Evolutionary conservation across 2,329 filamentous ascomycete genomes (phyloP).

Genomic region (Fusarium pseudocircinatum): DNA sequence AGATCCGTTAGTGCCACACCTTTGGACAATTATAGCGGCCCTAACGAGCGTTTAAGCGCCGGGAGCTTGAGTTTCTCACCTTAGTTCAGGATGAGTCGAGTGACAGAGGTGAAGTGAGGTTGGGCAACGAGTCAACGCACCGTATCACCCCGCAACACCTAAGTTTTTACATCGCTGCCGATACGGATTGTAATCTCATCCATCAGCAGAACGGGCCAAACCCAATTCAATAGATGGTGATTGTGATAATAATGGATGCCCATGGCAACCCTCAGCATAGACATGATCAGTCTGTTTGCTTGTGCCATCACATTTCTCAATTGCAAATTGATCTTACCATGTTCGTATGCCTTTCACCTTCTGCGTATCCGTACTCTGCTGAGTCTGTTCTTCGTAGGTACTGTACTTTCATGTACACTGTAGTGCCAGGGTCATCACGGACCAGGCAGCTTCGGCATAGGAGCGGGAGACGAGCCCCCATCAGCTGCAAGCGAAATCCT

Average conservation of each 20-base stretch:
- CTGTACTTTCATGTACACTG: constrained; percentile 4
- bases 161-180: neutral
- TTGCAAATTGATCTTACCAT: neutral
- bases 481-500: constrained; percentile 29
- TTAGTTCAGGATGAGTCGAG: constrained; percentile 1
- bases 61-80: constrained; percentile 39
- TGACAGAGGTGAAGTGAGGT: constrained; percentile 7
- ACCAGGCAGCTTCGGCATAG: constrained; percentile 29
- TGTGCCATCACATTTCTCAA: constrained; percentile 17
- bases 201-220: neutral
- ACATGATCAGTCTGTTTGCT: constrained; percentile 19
- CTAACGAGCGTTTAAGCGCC: constrained; percentile 42
- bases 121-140: constrained; percentile 14
- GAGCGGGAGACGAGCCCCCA: constrained; percentile 23
- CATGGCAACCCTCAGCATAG: constrained; percentile 19
- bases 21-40: constrained; percentile 45
- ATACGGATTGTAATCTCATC: constrained; percentile 13
- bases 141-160: neutral
- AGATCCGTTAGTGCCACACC: constrained; percentile 30
- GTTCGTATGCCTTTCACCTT: neutral
- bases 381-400: neutral
- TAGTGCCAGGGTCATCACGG: constrained; percentile 31
- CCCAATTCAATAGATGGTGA: constrained; percentile 7
- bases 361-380: constrained; percentile 17
- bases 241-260: constrained; percentile 28